Conservation (phyloP, 148 eudicot genomes). For the Oxyria digyna region DNA sequence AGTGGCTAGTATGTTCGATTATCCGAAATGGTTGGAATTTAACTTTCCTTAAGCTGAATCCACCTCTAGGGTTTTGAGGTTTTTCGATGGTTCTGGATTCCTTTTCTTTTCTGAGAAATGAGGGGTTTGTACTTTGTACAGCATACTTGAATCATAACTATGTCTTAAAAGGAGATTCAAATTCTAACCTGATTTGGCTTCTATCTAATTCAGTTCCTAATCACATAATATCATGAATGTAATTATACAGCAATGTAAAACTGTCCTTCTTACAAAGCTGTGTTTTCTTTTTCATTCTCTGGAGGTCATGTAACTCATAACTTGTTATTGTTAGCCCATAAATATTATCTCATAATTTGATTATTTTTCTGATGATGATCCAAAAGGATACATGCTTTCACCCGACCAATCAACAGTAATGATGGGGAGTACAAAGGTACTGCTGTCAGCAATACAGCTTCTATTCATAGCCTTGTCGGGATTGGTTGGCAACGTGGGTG, state of each 20-base stretch:
- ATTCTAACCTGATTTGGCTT: neutral
- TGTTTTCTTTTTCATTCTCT: neutral
- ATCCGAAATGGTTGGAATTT: neutral
- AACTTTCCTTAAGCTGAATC: neutral
- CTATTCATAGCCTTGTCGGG: slow-evolving; percentile 34
- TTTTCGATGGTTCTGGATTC: neutral
- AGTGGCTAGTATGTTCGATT: neutral
- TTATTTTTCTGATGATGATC: neutral
- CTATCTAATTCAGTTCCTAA: neutral
- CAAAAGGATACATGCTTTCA: slow-evolving; percentile 7
- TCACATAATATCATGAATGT: neutral
- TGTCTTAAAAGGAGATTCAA: neutral
- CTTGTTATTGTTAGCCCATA: neutral
- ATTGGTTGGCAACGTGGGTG: slow-evolving; percentile 32
- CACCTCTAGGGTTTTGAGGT: neutral
- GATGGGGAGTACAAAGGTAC: slow-evolving; percentile 26
- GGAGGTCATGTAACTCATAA: neutral
- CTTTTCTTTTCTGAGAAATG: neutral
- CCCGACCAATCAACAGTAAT: slow-evolving; percentile 15
- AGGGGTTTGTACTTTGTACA: neutral
- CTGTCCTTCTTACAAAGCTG: neutral
- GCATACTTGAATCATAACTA: neutral
- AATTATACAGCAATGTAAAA: neutral
- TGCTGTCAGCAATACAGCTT: slow-evolving; percentile 21
- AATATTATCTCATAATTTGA: neutral